A percentile compares a stretch with the other conserved stretches of the same genome.
Conservation (phyloP, 805 yeast species). For the Isabelozyma gotoi region DNA sequence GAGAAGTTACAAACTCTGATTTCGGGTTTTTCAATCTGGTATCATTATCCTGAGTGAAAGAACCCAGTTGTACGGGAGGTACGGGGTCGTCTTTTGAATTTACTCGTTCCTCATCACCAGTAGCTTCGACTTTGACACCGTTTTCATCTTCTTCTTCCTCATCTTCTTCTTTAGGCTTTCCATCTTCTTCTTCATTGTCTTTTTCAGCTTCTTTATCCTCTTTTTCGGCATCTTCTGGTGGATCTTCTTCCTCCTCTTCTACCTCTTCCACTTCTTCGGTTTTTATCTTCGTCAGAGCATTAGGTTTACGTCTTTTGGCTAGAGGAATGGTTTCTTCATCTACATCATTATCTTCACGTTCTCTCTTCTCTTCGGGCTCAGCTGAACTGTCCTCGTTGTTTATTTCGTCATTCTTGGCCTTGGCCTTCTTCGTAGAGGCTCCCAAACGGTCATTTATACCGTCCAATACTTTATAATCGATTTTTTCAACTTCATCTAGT, state of each 20-base stretch:
- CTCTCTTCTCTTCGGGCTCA: neutral
- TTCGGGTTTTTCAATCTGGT: constrained; percentile 68
- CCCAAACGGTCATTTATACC: constrained; percentile 14
- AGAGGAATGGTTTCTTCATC: constrained; percentile 9
- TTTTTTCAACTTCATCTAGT: constrained; percentile 29
- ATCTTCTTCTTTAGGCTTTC: constrained; percentile 3
- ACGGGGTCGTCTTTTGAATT: constrained; percentile 32
- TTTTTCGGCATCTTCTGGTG: constrained; percentile 3
- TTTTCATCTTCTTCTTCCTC: constrained; percentile 9
- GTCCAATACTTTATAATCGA: constrained; percentile 26
- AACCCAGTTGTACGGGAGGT: constrained; percentile 48
- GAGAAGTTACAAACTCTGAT: constrained; percentile 71
- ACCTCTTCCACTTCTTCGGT: constrained; percentile 4
- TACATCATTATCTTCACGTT: constrained; percentile 4
- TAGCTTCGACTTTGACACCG: constrained; percentile 1
- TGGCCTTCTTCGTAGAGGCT: constrained; percentile 4
- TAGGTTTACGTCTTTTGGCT: constrained; percentile 7
- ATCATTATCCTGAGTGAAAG: constrained; percentile 52
- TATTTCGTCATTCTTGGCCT: constrained; percentile 6
- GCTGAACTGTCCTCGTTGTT: constrained; percentile 1
- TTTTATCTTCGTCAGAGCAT: neutral
- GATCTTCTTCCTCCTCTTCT: constrained; percentile 3
- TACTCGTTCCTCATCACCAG: constrained; percentile 7
- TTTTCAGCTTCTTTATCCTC: constrained; percentile 7
- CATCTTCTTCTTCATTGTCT: constrained; percentile 7